Conservation (phyloP, 768 basidiomycete genomes). For the Mycena alexandri region DNA sequence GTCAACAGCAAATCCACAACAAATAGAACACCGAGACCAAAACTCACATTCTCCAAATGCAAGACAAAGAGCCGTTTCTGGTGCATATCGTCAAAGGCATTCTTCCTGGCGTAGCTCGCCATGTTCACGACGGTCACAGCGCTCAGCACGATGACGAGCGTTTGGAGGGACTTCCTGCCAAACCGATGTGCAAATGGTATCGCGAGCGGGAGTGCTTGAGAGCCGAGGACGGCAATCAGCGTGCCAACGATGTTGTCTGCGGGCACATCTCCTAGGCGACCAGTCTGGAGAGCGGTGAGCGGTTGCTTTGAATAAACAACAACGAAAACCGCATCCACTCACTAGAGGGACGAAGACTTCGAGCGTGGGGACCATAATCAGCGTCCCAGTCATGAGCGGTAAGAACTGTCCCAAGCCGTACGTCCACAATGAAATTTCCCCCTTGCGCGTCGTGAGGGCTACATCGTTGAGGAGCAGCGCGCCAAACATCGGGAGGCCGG, state of each 20-base stretch:
- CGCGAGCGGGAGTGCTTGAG: conserved; percentile 69
- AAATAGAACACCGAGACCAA: conserved; percentile 1
- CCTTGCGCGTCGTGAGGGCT: conserved; percentile 44
- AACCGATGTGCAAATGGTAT: conserved; percentile 85
- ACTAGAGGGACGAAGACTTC: conserved; percentile 95
- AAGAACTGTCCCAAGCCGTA: conserved; percentile 73
- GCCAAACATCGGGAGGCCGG: conserved; percentile 66
- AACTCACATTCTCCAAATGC: conserved; percentile 85
- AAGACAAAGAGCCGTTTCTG: conserved; percentile 90
- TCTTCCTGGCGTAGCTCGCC: conserved; percentile 69
- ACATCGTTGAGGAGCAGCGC: conserved; percentile 67
- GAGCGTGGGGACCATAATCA: conserved; percentile 70
- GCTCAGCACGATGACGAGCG: conserved; percentile 59
- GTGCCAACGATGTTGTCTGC: conserved; percentile 91
- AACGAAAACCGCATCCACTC: conserved; percentile 38
- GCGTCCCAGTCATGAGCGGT: conserved; percentile 68
- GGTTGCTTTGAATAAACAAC: neutral
- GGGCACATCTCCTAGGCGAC: conserved; percentile 88
- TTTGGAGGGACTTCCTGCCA: conserved; percentile 52
- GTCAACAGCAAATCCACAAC: neutral
- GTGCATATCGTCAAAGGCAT: conserved; percentile 86
- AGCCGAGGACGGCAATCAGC: conserved; percentile 70
- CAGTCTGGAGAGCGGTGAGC: conserved; percentile 69
- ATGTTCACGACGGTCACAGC: conserved; percentile 63
- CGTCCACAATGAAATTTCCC: conserved; percentile 65